Percentiles rank a stretch among this genome's conserved stretches.
Evolutionary conservation across 2,329 filamentous ascomycete species (phyloP).

Genomic region (Fusarium pseudocircinatum): DNA sequence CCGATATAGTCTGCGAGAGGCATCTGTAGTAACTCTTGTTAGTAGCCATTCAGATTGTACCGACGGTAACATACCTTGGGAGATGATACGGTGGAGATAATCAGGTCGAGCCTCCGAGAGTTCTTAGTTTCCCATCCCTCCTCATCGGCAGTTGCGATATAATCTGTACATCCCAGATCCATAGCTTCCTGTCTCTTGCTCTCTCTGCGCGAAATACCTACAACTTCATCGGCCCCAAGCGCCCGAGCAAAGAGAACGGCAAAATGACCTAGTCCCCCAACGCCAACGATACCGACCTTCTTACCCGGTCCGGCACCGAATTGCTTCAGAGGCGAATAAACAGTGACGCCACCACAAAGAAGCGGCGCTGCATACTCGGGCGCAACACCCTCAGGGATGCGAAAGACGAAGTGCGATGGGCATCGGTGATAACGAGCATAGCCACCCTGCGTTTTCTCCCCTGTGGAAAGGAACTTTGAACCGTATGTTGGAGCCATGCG

Average conservation of each 20-base stretch:
- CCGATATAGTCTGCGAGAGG: slow-evolving; percentile 31
- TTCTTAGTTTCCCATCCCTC: slow-evolving; percentile 62
- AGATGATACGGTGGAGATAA: slow-evolving; percentile 75
- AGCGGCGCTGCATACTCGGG: slow-evolving; percentile 75
- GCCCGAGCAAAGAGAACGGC: slow-evolving; percentile 74
- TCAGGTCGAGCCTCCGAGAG: slow-evolving; percentile 72
- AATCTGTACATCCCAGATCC: slow-evolving; percentile 65
- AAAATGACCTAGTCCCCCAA: slow-evolving; percentile 75
- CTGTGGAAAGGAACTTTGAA: slow-evolving; percentile 61
- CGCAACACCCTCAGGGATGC: slow-evolving; percentile 76
- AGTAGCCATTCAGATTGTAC: background rate
- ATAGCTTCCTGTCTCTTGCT: slow-evolving; percentile 65
- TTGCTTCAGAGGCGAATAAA: slow-evolving; percentile 75
- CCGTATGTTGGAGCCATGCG: slow-evolving; percentile 70
- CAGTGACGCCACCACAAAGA: slow-evolving; percentile 84
- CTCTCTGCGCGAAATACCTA: slow-evolving; percentile 65
- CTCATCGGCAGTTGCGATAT: slow-evolving; percentile 64
- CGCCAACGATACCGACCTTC: slow-evolving; percentile 70
- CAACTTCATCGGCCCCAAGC: slow-evolving; percentile 66
- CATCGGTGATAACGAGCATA: slow-evolving; percentile 54
- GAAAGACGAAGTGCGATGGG: slow-evolving; percentile 57
- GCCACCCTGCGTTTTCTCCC: slow-evolving; percentile 66
- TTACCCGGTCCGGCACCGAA: slow-evolving; percentile 60
- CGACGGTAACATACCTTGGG: slow-evolving; percentile 41
- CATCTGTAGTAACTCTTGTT: slow-evolving; percentile 10